phyloP scores from a whole-genome alignment of 305 asterid species.

The Fraxinus baroniana region DNA sequence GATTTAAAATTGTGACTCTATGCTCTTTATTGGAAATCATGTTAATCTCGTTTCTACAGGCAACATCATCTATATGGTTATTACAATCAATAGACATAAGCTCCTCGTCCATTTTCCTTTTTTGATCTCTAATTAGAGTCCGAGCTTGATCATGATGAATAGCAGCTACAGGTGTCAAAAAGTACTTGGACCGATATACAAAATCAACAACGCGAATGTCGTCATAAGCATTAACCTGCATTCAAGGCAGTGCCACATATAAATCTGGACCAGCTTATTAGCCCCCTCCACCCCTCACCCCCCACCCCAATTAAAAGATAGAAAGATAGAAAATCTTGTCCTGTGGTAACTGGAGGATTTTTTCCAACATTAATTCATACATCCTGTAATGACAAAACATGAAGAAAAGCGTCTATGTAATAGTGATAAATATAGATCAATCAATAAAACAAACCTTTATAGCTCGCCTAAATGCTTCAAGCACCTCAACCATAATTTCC shows the following conservation, averaged over 20 bases:
- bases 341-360: neutral
- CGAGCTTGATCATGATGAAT: conserved; percentile 27
- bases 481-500: conserved; percentile 71
- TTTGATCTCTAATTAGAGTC: conserved; percentile 27
- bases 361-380: neutral
- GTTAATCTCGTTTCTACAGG: conserved; percentile 34
- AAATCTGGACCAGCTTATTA: conserved; percentile 16
- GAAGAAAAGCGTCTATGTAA: conserved; percentile 9
- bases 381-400: conserved; percentile 10
- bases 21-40: conserved; percentile 47
- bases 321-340: neutral
- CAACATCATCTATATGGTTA: conserved; percentile 21
- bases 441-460: conserved; percentile 59
- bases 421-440: conserved; percentile 8
- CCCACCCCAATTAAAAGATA: neutral
- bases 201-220: conserved; percentile 70
- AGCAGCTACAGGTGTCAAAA: conserved; percentile 51
- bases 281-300: neutral
- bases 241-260: conserved; percentile 12
- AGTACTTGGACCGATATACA: conserved; percentile 77
- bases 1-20: conserved; percentile 77
- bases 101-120: conserved; percentile 32
- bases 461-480: conserved; percentile 76
- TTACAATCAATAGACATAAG: conserved; percentile 26
- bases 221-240: conserved; percentile 78